Conservation (phyloP, 805 yeast genomes). For the Maudiozyma bulderi region DNA sequence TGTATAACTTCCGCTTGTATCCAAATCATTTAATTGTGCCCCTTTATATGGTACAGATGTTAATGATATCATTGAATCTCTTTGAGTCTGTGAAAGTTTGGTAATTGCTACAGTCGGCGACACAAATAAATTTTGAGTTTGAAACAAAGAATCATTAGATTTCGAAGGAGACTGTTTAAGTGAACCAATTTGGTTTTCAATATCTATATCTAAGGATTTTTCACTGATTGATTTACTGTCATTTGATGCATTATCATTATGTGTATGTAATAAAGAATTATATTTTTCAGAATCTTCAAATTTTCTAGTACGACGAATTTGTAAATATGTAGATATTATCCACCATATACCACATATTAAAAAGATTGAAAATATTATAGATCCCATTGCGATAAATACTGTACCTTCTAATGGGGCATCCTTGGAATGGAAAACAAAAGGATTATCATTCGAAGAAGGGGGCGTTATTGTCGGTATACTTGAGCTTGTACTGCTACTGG, state of each 20-base stretch:
- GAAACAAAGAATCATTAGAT: neutral
- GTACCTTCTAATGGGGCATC: constrained; percentile 55
- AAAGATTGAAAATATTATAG: constrained; percentile 25
- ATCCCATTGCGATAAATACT: constrained; percentile 71
- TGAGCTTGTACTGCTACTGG: neutral
- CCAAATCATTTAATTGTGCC: neutral
- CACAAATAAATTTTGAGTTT: constrained; percentile 42
- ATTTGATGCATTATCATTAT: neutral
- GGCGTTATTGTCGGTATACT: constrained; percentile 28
- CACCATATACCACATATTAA: neutral
- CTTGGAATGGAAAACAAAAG: constrained; percentile 43
- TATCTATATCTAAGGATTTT: neutral
- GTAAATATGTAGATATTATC: neutral
- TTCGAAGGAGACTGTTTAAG: neutral
- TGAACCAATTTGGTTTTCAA: neutral
- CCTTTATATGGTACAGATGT: too few relatives aligned
- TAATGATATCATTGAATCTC: neutral
- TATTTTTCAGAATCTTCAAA: neutral
- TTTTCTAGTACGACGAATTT: neutral
- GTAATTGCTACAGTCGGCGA: constrained; percentile 64
- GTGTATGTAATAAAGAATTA: neutral
- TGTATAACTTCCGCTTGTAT: too few relatives aligned
- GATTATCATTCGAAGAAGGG: constrained; percentile 54
- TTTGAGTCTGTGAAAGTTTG: neutral
- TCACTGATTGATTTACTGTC: neutral